These are phyloP conservation scores for Debaryomycetaceae sp. DNA, from an alignment of 1,139 yeast genomes.

Conservation along the genomic window DNA sequence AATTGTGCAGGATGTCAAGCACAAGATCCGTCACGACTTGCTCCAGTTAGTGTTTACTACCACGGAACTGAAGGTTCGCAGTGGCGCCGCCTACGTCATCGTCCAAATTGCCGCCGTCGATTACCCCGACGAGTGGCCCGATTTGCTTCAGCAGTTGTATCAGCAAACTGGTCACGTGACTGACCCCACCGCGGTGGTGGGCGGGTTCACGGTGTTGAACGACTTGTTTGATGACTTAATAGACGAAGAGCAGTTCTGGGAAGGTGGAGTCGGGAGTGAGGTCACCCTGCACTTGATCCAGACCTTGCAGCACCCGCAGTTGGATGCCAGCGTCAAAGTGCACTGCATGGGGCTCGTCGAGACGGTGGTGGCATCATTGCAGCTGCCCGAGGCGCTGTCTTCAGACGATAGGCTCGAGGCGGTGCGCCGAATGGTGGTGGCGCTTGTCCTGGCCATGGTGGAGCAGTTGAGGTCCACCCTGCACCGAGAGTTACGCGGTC, in stretches of 20 bases:
- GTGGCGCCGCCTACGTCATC: constrained; percentile 67
- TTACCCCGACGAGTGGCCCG: constrained; percentile 96
- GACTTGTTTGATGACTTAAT: constrained; percentile 84
- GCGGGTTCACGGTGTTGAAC: constrained; percentile 66
- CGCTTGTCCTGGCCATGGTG: too few species aligned
- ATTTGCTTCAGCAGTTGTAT: constrained; percentile 49
- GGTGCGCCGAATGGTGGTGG: too few species aligned
- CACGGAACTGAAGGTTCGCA: constrained; percentile 54
- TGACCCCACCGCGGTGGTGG: constrained; percentile 40
- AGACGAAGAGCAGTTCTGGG: constrained; percentile 82
- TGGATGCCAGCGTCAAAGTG: constrained; percentile 38
- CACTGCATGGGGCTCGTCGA: constrained; percentile 51
- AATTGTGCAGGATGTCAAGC: constrained; percentile 49
- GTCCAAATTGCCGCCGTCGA: constrained; percentile 87
- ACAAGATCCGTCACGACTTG: constrained; percentile 44
- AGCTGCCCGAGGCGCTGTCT: constrained; percentile 47
- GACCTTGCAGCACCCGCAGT: constrained; percentile 28
- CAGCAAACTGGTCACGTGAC: constrained; percentile 29
- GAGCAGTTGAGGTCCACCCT: too few species aligned
- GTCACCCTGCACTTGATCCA: constrained; percentile 46
- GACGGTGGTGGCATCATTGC: constrained; percentile 48
- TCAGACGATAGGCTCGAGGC: constrained; percentile 26
- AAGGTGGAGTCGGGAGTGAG: constrained; percentile 57
- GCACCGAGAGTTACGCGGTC: too few species aligned
- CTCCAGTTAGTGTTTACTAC: constrained; percentile 50